These are phyloP conservation scores for Condylostoma magnum DNA, from an alignment of 169 alveolate species.

Conservation along the genomic window DNA sequence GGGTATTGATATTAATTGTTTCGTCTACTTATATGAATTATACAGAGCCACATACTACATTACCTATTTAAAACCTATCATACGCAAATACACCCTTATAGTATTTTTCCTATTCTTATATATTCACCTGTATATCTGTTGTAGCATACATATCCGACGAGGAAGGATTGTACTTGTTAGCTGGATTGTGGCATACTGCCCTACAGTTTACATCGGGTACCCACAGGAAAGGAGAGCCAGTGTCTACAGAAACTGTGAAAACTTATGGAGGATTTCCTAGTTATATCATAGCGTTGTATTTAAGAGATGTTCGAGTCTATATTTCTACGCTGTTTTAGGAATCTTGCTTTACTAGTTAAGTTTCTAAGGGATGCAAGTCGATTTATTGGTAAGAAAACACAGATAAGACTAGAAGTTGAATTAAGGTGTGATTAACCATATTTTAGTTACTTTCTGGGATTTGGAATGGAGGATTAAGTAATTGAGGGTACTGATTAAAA, in stretches of 20 bases:
- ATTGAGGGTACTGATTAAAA: too few species aligned
- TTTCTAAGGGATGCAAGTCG: too few species aligned
- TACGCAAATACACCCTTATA: not conserved
- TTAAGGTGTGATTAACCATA: too few species aligned
- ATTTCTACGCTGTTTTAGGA: too few species aligned
- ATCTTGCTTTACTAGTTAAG: too few species aligned
- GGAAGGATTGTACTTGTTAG: not conserved
- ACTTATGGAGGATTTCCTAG: conserved; percentile 18
- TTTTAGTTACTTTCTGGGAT: too few species aligned
- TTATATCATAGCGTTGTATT: conserved; percentile 1
- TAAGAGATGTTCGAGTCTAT: too few species aligned
- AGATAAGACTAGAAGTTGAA: too few species aligned
- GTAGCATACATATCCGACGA: not conserved
- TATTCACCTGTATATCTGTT: not conserved
- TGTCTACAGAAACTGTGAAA: conserved; percentile 31
- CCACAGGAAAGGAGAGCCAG: conserved; percentile 42
- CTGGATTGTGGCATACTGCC: not conserved
- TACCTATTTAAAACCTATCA: not conserved
- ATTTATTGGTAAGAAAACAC: too few species aligned
- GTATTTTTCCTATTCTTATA: not conserved
- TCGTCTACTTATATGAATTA: not conserved
- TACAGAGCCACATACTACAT: not conserved
- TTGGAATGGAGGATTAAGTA: too few species aligned
- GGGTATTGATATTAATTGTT: not conserved
- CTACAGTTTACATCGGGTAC: conserved; percentile 23